These are phyloP conservation scores for Emydomyces testavorans DNA, from an alignment of 2,329 filamentous ascomycete genomes.

Conservation along the genomic window DNA sequence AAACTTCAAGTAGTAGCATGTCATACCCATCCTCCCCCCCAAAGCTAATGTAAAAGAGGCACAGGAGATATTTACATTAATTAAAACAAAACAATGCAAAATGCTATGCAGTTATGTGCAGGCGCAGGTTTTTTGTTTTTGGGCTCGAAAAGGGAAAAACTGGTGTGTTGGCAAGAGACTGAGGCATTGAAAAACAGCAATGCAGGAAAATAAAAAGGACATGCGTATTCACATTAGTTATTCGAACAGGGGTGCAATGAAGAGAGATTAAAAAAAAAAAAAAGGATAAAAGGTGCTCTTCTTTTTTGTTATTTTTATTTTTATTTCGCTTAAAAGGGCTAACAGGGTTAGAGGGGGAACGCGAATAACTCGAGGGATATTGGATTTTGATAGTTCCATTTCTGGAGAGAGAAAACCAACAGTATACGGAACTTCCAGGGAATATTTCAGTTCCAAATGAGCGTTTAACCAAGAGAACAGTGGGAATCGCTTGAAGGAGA, in stretches of 20 bases:
- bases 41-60: neutral
- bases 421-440: neutral
- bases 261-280: neutral
- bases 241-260: neutral
- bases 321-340: too few relatives aligned
- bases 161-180: too few relatives aligned
- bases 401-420: too few relatives aligned
- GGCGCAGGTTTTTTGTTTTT: neutral
- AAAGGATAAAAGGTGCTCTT: neutral
- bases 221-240: neutral
- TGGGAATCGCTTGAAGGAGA: neutral
- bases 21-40: neutral
- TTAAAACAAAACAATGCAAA: neutral
- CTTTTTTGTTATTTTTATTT: neutral
- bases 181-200: too few relatives aligned
- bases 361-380: too few relatives aligned
- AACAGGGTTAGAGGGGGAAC: too few relatives aligned
- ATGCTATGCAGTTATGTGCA: neutral
- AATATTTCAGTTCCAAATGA: neutral
- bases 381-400: too few relatives aligned
- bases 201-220: neutral
- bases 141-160: too few relatives aligned
- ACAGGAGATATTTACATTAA: conserved; percentile 1
- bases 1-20: neutral
- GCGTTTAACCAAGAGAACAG: neutral